A percentile compares a stretch with the other conserved stretches of the same genome.
These are phyloP conservation scores for Meyerozyma elateridarum DNA, from an alignment of 1,139 yeast species.

Conservation along the genomic window DNA sequence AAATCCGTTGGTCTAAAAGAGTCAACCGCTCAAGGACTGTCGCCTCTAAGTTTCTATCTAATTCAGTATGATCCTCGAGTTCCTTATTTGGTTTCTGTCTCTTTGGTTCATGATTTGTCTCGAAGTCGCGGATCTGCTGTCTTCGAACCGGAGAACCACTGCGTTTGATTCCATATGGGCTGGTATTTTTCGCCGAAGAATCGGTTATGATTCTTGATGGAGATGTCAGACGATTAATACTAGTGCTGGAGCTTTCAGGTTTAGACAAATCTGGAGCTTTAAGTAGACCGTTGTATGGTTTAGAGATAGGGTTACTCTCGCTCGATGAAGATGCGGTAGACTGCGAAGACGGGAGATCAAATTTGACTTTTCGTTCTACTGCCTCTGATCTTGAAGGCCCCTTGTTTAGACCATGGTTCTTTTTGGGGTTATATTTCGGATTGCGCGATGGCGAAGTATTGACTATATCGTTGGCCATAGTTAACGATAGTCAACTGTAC, in stretches of 20 bases:
- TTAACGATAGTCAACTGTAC: no score
- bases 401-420: conserved; percentile 11
- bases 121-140: conserved; percentile 26
- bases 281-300: conserved; percentile 2
- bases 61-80: conserved; percentile 4
- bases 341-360: conserved; percentile 1
- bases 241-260: conserved; percentile 5
- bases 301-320: conserved; percentile 4
- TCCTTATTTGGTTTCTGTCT: conserved; percentile 5
- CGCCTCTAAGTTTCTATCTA: conserved; percentile 7
- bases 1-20: conserved; percentile 8
- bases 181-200: conserved; percentile 1
- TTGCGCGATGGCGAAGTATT: background rate
- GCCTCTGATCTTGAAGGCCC: conserved; percentile 9
- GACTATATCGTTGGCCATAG: no score
- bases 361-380: conserved; percentile 3
- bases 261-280: conserved; percentile 1
- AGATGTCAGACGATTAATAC: conserved; percentile 2
- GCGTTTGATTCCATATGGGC: conserved; percentile 22
- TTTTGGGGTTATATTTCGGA: conserved; percentile 1
- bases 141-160: conserved; percentile 38
- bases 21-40: conserved; percentile 7
- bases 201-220: conserved; percentile 1
- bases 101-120: conserved; percentile 13
- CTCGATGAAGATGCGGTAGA: conserved; percentile 5